These are phyloP conservation scores for Epicoccum sorghinum DNA, from an alignment of 2,329 filamentous ascomycete genomes.

Conservation along the genomic window DNA sequence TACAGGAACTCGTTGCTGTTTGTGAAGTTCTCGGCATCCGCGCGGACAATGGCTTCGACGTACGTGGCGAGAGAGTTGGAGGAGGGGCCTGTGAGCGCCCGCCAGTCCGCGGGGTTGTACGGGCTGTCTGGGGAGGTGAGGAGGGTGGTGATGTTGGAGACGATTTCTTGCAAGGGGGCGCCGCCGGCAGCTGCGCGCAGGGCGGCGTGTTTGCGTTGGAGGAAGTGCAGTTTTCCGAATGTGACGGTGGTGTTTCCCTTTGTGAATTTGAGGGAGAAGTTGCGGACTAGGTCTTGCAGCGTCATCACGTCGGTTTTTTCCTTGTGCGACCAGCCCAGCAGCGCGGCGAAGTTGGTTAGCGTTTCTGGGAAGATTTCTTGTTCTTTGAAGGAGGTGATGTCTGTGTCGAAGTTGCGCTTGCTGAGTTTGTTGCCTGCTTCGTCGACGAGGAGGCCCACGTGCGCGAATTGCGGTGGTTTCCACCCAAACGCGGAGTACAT, in stretches of 20 bases:
- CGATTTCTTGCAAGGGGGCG: constrained; percentile 46
- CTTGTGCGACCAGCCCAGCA: constrained; percentile 82
- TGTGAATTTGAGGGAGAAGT: constrained; percentile 87
- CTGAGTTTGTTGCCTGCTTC: constrained; percentile 63
- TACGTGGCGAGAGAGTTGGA: constrained; percentile 50
- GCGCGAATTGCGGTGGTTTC: constrained; percentile 55
- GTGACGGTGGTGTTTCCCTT: constrained; percentile 87
- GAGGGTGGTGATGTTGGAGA: constrained; percentile 37
- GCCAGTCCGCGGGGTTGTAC: constrained; percentile 29
- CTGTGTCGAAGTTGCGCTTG: constrained; percentile 77
- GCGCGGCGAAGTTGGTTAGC: constrained; percentile 79
- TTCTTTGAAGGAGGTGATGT: constrained; percentile 63
- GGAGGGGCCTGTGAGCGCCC: constrained; percentile 22
- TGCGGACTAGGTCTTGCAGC: constrained; percentile 71
- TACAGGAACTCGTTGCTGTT: constrained; percentile 61
- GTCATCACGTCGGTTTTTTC: constrained; percentile 72
- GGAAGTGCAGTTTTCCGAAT: constrained; percentile 77
- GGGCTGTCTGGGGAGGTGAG: constrained; percentile 38
- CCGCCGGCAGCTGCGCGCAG: constrained; percentile 55
- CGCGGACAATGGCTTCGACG: constrained; percentile 57
- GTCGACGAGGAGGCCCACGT: constrained; percentile 57
- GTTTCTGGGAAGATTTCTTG: constrained; percentile 67
- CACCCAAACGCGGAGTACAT: constrained; percentile 58
- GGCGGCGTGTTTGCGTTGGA: constrained; percentile 74
- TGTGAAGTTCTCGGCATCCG: constrained; percentile 64